Evolutionary conservation across 1,139 yeast genomes (phyloP), one percentile per base, ranked within the genome.

Genomic region (Taphrina betulina): DNA sequence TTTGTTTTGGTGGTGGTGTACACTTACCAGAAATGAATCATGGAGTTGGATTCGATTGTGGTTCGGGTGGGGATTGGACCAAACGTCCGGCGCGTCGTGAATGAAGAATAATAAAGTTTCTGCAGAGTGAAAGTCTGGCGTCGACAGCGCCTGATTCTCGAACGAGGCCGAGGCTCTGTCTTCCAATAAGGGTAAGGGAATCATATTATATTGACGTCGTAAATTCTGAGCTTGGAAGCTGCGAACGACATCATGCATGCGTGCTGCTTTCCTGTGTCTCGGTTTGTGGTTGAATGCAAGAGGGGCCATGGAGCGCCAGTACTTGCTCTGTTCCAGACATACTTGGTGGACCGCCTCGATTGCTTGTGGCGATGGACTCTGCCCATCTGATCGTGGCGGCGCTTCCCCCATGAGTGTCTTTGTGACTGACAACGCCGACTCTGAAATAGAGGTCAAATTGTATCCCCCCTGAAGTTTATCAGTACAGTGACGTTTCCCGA

Each of bases 321-420:
- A 89, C 64, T 80, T 81, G 1, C 95, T 82, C 65, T 92, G 98
- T 41, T 81, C 74, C 63, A 81, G 80, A 42, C 84, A 78, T 1
- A 94, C 97, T 63, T 85, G 86, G 63, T 85, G 90, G 16, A 94
- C 78, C n/a, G 83, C 87, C 64, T 82, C 87, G n/a, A 92, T 76
- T 2, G 68, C 64, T 62, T 85, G 92, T 5, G 83, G 77, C 59
- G 82, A 81, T 2, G 95, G 95, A 72, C 71, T 2, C 77, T 70
- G 41, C 77, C 74, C 17, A 89, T 77, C 63, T 79, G 80, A 59
- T 86, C 95, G 29, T 5, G 54, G 46, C 0, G 98, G 97, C 3
- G 97, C 95, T 67, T 92, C 98, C 2, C 98, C 98, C 29, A 94
- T 78, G 51, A 94, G 74, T 0, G 87, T 94, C 67, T 89, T 89